phyloP scores from a whole-genome alignment of 768 basidiomycete genomes.

The Trametes cinnabarina region DNA sequence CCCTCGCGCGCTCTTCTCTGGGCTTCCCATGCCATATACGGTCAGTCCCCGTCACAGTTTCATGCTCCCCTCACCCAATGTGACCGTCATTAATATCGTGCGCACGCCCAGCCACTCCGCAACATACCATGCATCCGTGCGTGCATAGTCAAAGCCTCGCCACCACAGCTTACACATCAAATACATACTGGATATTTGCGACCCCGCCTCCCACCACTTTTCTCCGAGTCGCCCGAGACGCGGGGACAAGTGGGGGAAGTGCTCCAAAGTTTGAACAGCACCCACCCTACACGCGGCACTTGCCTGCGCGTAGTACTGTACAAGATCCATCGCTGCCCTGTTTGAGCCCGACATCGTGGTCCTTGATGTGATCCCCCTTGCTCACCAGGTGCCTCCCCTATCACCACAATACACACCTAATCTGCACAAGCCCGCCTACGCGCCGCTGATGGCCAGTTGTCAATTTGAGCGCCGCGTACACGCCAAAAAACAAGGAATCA shows the following conservation, averaged over 20 bases:
- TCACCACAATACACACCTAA: constrained; percentile 7
- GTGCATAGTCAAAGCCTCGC: background rate
- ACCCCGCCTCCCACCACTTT: background rate
- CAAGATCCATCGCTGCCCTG: background rate
- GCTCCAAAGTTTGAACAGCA: background rate
- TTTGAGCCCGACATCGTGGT: background rate
- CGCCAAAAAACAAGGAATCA: background rate
- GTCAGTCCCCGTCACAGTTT: constrained; percentile 1
- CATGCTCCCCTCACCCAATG: constrained; percentile 1
- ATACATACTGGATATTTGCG: too few species aligned
- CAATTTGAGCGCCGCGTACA: constrained; percentile 9
- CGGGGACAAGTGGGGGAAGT: too few species aligned
- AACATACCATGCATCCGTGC: constrained; percentile 7
- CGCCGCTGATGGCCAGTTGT: constrained; percentile 7
- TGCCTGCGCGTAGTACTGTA: too few species aligned
- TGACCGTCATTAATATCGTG: constrained; percentile 4
- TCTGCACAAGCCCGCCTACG: constrained; percentile 3
- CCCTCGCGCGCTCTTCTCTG: background rate
- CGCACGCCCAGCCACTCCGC: background rate
- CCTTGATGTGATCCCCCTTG: constrained; percentile 10
- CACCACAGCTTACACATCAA: background rate
- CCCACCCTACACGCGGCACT: background rate
- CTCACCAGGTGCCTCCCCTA: background rate
- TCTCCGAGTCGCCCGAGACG: too few species aligned
- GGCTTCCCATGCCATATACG: constrained; percentile 9